Conservation (phyloP, 2,329 filamentous ascomycete species). For the Didymosphaeria variabile region DNA sequence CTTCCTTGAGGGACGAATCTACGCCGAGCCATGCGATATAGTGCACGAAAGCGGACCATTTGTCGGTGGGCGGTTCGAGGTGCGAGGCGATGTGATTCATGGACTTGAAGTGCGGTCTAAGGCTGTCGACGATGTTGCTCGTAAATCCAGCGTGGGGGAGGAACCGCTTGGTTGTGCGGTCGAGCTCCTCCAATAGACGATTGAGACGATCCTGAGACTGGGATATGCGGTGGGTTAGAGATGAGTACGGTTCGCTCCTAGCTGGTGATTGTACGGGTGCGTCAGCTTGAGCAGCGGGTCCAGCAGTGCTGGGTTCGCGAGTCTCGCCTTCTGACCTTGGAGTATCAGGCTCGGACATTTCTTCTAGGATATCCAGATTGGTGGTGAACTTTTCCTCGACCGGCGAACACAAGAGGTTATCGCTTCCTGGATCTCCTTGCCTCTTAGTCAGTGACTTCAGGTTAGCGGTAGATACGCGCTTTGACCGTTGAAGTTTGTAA, state of each 20-base stretch:
- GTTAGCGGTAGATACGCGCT: background rate
- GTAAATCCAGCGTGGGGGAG: background rate
- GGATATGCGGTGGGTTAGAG: background rate
- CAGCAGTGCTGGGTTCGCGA: background rate
- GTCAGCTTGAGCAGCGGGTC: background rate
- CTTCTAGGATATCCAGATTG: background rate
- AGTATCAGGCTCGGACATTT: background rate
- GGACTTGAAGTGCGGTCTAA: background rate
- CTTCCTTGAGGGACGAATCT: background rate
- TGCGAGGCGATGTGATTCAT: background rate
- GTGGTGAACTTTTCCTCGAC: background rate
- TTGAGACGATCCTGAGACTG: background rate
- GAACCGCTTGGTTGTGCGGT: background rate
- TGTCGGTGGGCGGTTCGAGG: background rate
- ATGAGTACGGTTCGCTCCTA: background rate
- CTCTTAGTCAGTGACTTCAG: background rate
- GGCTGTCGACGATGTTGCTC: background rate
- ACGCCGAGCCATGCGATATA: background rate
- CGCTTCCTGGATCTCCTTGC: background rate
- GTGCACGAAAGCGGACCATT: conserved; percentile 4
- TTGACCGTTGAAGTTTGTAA: background rate
- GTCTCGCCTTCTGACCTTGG: background rate
- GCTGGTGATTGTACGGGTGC: background rate
- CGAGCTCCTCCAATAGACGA: background rate
- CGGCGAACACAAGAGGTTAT: background rate